Conservation (phyloP, 1,139 yeast species). For the Debaryomyces robertsiae region DNA sequence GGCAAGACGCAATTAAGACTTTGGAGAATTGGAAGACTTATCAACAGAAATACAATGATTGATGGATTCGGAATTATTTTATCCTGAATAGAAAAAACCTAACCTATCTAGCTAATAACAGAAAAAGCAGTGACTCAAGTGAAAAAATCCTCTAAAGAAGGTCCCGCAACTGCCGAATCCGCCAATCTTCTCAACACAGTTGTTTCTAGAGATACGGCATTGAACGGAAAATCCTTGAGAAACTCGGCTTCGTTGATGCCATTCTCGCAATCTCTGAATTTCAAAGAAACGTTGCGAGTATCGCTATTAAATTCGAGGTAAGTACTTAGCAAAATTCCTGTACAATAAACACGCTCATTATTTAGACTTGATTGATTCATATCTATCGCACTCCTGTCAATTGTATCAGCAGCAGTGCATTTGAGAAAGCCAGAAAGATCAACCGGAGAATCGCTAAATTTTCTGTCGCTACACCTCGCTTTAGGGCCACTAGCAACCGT, state of each 20-base stretch:
- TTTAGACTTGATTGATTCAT: constrained; percentile 17
- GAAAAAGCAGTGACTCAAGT: background rate
- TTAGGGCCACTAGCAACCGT: background rate
- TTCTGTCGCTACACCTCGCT: background rate
- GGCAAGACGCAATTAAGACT: constrained; percentile 49
- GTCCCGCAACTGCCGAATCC: constrained; percentile 7
- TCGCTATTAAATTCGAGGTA: constrained; percentile 25
- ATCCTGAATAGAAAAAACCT: no score
- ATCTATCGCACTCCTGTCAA: constrained; percentile 3
- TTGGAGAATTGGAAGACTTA: constrained; percentile 50
- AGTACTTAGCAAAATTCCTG: constrained; percentile 36
- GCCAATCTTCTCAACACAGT: constrained; percentile 25
- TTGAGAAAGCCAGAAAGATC: constrained; percentile 1
- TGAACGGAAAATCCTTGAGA: constrained; percentile 37
- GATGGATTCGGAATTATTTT: constrained; percentile 3
- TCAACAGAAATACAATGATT: constrained; percentile 7
- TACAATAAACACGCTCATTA: constrained; percentile 28
- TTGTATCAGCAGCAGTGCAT: background rate
- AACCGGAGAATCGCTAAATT: background rate
- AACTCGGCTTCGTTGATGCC: constrained; percentile 19
- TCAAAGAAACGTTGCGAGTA: constrained; percentile 22
- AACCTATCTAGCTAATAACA: no score
- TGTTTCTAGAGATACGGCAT: constrained; percentile 34
- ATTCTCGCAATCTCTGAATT: constrained; percentile 19
- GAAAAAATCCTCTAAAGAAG: background rate